phyloP scores from a whole-genome alignment of 805 yeast species.

The Starmera caribaea region DNA sequence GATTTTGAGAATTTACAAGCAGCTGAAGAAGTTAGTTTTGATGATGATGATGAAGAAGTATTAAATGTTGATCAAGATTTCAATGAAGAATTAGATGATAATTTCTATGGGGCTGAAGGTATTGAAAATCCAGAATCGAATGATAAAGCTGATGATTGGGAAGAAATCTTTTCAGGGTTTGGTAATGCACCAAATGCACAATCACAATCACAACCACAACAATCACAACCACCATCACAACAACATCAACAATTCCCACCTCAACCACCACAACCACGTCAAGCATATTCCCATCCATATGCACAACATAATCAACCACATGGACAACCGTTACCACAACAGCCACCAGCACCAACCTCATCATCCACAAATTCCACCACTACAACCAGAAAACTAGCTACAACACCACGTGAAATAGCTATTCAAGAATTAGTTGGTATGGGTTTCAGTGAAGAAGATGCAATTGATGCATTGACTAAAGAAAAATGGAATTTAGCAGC shows the following conservation, averaged over 20 bases:
- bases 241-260: constrained; percentile 7
- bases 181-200: constrained; percentile 38
- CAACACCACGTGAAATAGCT: constrained; percentile 43
- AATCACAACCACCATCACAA: constrained; percentile 7
- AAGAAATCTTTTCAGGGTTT: constrained; percentile 83
- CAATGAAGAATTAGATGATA: constrained; percentile 14
- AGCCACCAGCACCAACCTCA: constrained; percentile 1
- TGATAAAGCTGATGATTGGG: constrained; percentile 73
- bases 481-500: constrained; percentile 70
- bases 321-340: constrained; percentile 4
- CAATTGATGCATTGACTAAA: constrained; percentile 55
- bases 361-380: constrained; percentile 2
- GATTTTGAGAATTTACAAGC: constrained; percentile 37
- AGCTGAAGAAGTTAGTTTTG: constrained; percentile 22
- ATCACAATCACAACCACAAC: constrained; percentile 7
- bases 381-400: constrained; percentile 23
- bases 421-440: constrained; percentile 75
- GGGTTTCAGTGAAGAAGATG: constrained; percentile 72
- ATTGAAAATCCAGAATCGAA: constrained; percentile 3
- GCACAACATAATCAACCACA: constrained; percentile 5
- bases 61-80: constrained; percentile 11
- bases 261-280: background rate
- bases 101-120: constrained; percentile 16
- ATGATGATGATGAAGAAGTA: constrained; percentile 21
- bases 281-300: constrained; percentile 3